Evolutionary conservation across 2,329 filamentous ascomycete genomes (phyloP).

Genomic region (Colletotrichum australisinense): DNA sequence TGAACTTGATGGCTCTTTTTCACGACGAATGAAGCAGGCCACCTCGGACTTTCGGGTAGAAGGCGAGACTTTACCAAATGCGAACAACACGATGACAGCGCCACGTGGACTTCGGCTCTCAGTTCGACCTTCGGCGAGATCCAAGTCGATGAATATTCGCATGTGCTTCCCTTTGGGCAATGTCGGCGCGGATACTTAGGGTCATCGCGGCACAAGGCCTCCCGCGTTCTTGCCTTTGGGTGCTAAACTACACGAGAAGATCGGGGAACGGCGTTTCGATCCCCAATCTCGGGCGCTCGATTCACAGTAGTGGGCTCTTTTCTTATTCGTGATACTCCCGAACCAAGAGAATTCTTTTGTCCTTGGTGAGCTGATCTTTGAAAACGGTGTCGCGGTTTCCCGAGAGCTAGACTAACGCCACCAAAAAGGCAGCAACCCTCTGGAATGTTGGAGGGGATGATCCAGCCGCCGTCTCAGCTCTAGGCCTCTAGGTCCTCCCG

Average conservation of each 20-base stretch:
- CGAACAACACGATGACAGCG: neutral
- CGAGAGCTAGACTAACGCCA: slow-evolving; percentile 13
- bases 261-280: slow-evolving; percentile 11
- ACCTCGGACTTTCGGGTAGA: neutral
- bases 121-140: neutral
- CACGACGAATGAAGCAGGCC: neutral
- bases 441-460: neutral
- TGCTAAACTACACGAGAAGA: neutral
- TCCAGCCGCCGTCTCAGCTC: neutral
- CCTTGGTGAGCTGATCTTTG: slow-evolving; percentile 8
- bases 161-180: neutral
- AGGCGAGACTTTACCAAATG: neutral
- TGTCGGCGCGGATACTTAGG: neutral
- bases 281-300: neutral
- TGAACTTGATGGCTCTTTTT: neutral
- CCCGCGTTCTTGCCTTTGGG: neutral
- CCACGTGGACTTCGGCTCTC: slow-evolving; percentile 1
- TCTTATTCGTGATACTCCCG: neutral
- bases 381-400: slow-evolving; percentile 12
- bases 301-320: neutral
- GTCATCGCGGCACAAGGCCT: neutral
- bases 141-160: neutral
- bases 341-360: neutral
- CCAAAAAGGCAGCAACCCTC: neutral
- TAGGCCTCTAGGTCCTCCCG: slow-evolving; percentile 7